These are phyloP conservation scores for Schizosaccharomyces pombe DNA, from an alignment of 805 yeast genomes.

Conservation along the genomic window DNA sequence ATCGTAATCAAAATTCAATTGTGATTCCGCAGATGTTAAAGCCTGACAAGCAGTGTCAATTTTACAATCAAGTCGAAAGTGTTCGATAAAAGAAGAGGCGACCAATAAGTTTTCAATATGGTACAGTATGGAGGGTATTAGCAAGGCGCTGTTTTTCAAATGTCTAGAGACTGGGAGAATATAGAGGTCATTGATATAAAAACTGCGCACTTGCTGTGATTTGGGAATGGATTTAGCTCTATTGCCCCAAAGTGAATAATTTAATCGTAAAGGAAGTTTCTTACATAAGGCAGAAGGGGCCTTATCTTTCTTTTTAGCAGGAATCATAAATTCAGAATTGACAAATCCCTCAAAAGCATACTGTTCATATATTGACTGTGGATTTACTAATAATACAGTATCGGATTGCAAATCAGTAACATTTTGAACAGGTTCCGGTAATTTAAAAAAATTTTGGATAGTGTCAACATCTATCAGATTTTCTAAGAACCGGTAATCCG, in stretches of 20 bases:
- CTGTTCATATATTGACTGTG: no score
- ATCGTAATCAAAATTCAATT: slow-evolving; percentile 3
- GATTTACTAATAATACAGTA: no score
- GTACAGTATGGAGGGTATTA: slow-evolving; percentile 2
- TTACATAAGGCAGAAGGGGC: no score
- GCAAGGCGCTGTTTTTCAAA: background rate
- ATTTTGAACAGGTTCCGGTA: background rate
- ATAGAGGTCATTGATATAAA: background rate
- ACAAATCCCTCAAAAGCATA: no score
- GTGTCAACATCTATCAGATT: background rate
- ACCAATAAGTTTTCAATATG: slow-evolving; percentile 1
- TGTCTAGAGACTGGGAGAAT: background rate
- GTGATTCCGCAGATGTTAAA: slow-evolving; percentile 1
- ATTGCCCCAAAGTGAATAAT: no score
- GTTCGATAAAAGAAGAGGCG: background rate
- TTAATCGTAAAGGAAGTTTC: background rate
- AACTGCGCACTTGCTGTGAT: background rate
- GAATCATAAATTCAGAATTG: no score
- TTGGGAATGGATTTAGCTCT: no score
- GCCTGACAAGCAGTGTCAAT: slow-evolving; percentile 1
- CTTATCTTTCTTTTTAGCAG: no score
- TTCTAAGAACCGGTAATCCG: background rate
- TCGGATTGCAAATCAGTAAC: background rate
- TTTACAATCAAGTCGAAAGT: background rate
- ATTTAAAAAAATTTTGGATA: background rate